Evolutionary conservation across 352 stramenopile genomes (phyloP).

Genomic region (Globisporangium heterothallicum): DNA sequence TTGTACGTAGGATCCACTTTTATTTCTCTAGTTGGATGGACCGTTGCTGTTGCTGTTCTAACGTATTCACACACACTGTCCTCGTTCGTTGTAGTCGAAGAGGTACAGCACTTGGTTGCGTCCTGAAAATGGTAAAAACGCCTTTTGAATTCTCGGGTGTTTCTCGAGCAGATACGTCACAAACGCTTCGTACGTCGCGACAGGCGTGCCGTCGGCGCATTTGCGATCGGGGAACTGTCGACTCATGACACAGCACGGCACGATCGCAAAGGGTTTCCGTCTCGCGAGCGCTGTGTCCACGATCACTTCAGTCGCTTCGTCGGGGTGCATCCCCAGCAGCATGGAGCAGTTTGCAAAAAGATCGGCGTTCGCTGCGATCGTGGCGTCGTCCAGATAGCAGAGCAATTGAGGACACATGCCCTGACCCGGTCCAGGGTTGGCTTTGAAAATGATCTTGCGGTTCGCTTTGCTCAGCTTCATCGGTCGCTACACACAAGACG

Average conservation of each 20-base stretch:
- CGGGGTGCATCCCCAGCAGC: conserved; percentile 93
- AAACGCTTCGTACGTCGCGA: conserved; percentile 81
- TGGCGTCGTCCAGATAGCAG: conserved; percentile 51
- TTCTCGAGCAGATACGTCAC: conserved; percentile 82
- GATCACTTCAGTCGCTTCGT: conserved; percentile 95
- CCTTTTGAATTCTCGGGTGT: conserved; percentile 47
- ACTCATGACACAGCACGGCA: conserved; percentile 96
- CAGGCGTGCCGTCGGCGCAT: conserved; percentile 46
- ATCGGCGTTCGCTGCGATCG: conserved; percentile 33
- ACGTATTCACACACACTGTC: too few relatives aligned
- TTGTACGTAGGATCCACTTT: too few relatives aligned
- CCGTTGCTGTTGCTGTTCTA: too few relatives aligned
- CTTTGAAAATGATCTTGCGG: conserved; percentile 54
- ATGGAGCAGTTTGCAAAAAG: conserved; percentile 81
- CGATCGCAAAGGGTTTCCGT: conserved; percentile 91
- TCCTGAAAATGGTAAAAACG: conserved; percentile 74
- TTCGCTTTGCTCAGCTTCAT: conserved; percentile 79
- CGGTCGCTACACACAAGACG: conserved; percentile 34
- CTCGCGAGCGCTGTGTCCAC: conserved; percentile 88
- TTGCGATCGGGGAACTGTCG: conserved; percentile 82
- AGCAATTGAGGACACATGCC: conserved; percentile 51
- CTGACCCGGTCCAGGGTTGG: conserved; percentile 7
- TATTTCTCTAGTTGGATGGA: too few relatives aligned
- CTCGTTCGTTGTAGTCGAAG: conserved; percentile 40
- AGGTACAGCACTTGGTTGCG: conserved; percentile 85